Base-by-base conservation (phyloP, 257 asterid genomes). In the Solanum piurae region DNA sequence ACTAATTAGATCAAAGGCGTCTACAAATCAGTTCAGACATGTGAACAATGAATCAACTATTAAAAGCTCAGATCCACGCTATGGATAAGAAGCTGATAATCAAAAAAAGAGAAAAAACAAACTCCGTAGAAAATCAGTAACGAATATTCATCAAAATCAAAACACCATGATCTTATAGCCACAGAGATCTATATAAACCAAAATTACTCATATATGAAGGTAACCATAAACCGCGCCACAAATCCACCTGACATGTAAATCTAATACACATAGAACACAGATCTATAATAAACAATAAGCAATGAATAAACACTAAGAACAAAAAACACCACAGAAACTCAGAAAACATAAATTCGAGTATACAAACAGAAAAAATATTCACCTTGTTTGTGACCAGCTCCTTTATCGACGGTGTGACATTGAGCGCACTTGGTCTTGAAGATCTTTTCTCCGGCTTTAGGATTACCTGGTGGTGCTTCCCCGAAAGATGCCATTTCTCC, bases 371-470 rank as follows among this genome's bases (percentile, higher is more conserved):
- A 76, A 13, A 40, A 82, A 72, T 62, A 31, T 13, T 5, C 2
- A 95, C 98, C 98, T 95, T 95, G 98, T 89, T 95, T 95, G 94
- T 95, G 98, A 86, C 98, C 98, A 37, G 98, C 96, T 91, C 98
- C 98, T 91, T 95, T 94, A 1, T 95, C 98, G 85, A 92, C 98
- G 88, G 98, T 95, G 87, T 95, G 98, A 89, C 98, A 95, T 87
- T 95, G 98, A 89, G 98, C 98, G 87, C 98, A 95, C 89, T 95
- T 95, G 4, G 95, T 94, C 88, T 93, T 95, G 92, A 94, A 95
- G 93, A 93, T 95, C 92, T 95, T 95, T 93, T 94, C 98, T 21
- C 98, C 98, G 77, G 91, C 36, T 86, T 91, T 92, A 23, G 52
- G 74, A 88, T 91, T 86, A 74, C 98, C 98, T 0, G 96, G 92